Evolutionary conservation across 768 basidiomycete genomes (phyloP).

Genomic region (Trametopsis cervina): DNA sequence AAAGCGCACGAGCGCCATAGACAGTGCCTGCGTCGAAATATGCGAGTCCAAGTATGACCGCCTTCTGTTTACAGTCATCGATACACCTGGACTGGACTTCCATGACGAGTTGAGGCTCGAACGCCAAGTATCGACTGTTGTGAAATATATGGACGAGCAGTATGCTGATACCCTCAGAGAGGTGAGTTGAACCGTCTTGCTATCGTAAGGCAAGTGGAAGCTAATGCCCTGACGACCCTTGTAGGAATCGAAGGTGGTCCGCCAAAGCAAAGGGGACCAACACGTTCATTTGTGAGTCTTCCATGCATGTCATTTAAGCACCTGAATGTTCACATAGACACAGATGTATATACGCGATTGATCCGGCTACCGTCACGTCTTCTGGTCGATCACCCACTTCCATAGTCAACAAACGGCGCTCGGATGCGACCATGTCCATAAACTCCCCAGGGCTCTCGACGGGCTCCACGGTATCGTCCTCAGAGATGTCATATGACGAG

Average conservation of each 20-base stretch:
- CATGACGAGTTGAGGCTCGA: constrained; percentile 69
- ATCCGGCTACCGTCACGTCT: constrained; percentile 61
- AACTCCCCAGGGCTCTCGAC: constrained; percentile 48
- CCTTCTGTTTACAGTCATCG: constrained; percentile 71
- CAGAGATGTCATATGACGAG: constrained; percentile 46
- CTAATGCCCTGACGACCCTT: not conserved
- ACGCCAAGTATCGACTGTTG: constrained; percentile 63
- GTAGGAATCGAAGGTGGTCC: constrained; percentile 84
- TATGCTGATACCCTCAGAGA: constrained; percentile 86
- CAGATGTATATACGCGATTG: constrained; percentile 83
- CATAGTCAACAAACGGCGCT: constrained; percentile 48
- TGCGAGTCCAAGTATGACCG: constrained; percentile 80
- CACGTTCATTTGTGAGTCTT: constrained; percentile 76
- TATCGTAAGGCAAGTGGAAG: not conserved
- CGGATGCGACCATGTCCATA: constrained; percentile 59
- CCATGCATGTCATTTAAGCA: not conserved
- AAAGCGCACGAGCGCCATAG: constrained; percentile 55
- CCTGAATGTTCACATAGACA: constrained; percentile 10
- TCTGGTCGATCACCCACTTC: constrained; percentile 22
- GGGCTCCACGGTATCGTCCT: constrained; percentile 37
- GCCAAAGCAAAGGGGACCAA: constrained; percentile 83
- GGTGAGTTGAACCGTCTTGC: constrained; percentile 31
- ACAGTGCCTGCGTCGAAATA: constrained; percentile 72
- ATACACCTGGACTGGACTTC: constrained; percentile 83
- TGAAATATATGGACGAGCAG: constrained; percentile 75